Base-by-base conservation (phyloP, 495 filamentous ascomycete species). In the Cryomyces minteri region DNA sequence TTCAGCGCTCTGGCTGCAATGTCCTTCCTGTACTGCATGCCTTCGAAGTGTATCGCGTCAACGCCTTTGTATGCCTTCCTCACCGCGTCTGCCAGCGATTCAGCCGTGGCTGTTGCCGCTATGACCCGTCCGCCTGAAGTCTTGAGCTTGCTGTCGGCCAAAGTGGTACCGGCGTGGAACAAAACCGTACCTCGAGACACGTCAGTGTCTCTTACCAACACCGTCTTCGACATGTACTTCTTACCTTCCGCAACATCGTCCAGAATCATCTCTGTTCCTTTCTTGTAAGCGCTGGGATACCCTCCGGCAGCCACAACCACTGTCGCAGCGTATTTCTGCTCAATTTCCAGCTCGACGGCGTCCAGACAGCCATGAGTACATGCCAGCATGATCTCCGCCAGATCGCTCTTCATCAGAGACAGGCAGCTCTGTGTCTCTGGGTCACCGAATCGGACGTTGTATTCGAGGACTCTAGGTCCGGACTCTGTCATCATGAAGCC, bases 381-480 rank as follows among this genome's bases (percentile, higher is more conserved):
- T 40, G 86, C 88, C 40, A 84, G 65, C 78, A 96, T 85, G 44
- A 95, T 73, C 59, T 94, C 76, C 0, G 88, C 88, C 48, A 98
- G 66, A 64, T 98, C 88, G 33, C 81, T 83, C 47, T 90, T 80
- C 48, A 98, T 67, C 14, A 96, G 70, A 10, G 86, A 80, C 5
- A 98, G 68, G 5, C 94, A 70, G 8, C 85, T 95, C 66, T 98
- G 88, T 0, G 86, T 93, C 64, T 98, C 90, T 14, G 90, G 90
- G 53, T 98, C 88, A 32, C 90, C 90, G 51, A 94, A 94, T 44
- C 90, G 79, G 42, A 94, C 88, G 54, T 98, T 98, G 66, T 98
- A 98, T 62, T 98, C 90, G 30, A 98, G 73, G 5, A 82, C 77
- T 66, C 86, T 92, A 5, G 90, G 80, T 1, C 90, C 90, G 49